Evolutionary conservation across 805 yeast species (phyloP).

Genomic region (Wickerhamomyces bovis): DNA sequence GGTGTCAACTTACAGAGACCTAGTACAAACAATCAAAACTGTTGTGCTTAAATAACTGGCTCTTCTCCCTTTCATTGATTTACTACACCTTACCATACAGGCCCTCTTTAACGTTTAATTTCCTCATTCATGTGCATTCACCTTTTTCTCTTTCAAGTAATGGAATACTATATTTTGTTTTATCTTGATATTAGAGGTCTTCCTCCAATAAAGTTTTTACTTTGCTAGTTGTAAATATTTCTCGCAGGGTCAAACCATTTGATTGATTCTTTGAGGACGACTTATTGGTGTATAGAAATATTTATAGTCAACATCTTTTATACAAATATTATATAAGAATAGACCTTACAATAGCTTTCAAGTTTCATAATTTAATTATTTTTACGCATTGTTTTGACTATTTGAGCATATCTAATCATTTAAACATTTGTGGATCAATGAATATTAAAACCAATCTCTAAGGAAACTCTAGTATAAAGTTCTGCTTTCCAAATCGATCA

Average conservation of each 20-base stretch:
- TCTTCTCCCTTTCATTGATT: background rate
- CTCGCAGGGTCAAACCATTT: too few relatives aligned
- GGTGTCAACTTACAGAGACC: slow-evolving; percentile 37
- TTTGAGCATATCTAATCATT: background rate
- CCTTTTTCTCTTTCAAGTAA: background rate
- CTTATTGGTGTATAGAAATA: too few relatives aligned
- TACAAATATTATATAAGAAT: too few relatives aligned
- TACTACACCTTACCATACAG: background rate
- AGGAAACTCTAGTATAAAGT: slow-evolving; percentile 28
- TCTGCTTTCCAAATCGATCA: slow-evolving; percentile 62
- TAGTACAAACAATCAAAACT: slow-evolving; percentile 36
- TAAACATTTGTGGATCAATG: background rate
- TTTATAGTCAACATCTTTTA: too few relatives aligned
- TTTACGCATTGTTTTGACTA: background rate
- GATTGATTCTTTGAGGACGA: too few relatives aligned
- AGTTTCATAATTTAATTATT: background rate
- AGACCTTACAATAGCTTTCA: background rate
- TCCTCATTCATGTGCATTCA: background rate
- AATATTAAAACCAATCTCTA: background rate
- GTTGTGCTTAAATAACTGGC: slow-evolving; percentile 27
- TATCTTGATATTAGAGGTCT: background rate
- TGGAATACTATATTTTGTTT: background rate
- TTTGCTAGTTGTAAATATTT: too few relatives aligned
- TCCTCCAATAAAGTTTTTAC: background rate
- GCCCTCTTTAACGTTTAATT: background rate